Evolutionary conservation across 805 yeast genomes (phyloP).

Genomic region (Candida germanica): DNA sequence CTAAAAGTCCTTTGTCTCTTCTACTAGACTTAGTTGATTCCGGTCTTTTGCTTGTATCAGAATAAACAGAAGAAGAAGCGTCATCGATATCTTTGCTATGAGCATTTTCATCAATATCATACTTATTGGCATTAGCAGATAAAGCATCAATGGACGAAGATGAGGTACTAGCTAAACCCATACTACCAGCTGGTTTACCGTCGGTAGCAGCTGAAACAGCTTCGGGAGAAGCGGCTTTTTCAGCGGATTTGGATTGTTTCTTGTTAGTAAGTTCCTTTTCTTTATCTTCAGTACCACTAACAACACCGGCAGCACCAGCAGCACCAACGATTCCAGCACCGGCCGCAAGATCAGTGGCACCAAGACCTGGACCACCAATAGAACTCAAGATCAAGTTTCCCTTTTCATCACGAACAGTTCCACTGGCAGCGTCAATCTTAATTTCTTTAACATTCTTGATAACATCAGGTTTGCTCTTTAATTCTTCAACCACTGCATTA

Average conservation of each 20-base stretch:
- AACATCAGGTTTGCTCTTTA: conserved; percentile 20
- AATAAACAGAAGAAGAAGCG: neutral
- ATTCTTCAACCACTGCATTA: conserved; percentile 22
- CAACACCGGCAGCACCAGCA: conserved; percentile 6
- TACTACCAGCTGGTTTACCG: conserved; percentile 3
- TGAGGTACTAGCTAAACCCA: neutral
- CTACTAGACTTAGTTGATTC: neutral
- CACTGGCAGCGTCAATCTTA: conserved; percentile 28
- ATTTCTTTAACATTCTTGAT: conserved; percentile 21
- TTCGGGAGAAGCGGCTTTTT: conserved; percentile 1
- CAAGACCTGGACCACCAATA: neutral
- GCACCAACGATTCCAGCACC: conserved; percentile 3
- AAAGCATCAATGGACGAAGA: neutral
- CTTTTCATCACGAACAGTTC: conserved; percentile 26
- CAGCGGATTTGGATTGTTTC: neutral
- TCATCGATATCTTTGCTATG: neutral
- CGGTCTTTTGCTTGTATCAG: neutral
- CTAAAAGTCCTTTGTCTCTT: neutral
- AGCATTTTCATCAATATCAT: neutral
- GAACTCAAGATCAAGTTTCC: conserved; percentile 12
- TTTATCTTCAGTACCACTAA: neutral
- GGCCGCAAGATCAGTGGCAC: neutral
- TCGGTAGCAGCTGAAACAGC: conserved; percentile 1
- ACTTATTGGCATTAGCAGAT: neutral
- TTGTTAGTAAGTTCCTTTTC: neutral